Evolutionary conservation across 2,329 filamentous ascomycete species (phyloP), one percentile per base, ranked within the genome.

Genomic region (Hymenoscyphus fraxineus): DNA sequence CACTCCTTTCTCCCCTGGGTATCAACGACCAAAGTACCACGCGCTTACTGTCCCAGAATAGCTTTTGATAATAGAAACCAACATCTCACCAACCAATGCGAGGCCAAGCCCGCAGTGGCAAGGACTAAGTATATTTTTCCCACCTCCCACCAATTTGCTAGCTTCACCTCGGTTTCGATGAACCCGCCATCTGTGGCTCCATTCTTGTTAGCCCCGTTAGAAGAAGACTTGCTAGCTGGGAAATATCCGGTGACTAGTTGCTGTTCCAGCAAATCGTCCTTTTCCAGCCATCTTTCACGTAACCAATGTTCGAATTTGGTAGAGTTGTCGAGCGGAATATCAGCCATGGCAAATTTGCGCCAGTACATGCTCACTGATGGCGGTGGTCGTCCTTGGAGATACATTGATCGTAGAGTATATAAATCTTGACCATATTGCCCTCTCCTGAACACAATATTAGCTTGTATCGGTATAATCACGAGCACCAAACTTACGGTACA

Each of bases 291-390:
- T 56, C 93, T 85, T 64, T 91, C 88, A 39, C 88, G 84, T 35
- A 98, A 81, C 95, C 95, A 99, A 2, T 82, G 73, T 64, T 96
- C 92, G 73, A 99, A 99, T 6, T 84, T 81, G 51, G 89, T 84
- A 16, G 84, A 82, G 70, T 89, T 85, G 39, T 92, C 83, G 10
- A 96, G 83, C 0, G 94, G 94, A 55, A 99, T 96, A 22, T 92
- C 87, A 27, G 84, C 83, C 15, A 97, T 76, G 40, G 85, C 85
- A 77, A 96, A 97, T 10, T 93, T 88, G 61, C 95, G 87, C 92
- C 94, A 99, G 78, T 96, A 90, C 81, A 98, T 93, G 77, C 97
- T 98, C 73, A 98, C 93, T 1, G 93, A 97, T 76, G 93, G 97
- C 1, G 94, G 95, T 0, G 93, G 89, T 0, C 91, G 87, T 13